Conservation (phyloP, 306 rosid genomes). For the Quercus parvula region DNA sequence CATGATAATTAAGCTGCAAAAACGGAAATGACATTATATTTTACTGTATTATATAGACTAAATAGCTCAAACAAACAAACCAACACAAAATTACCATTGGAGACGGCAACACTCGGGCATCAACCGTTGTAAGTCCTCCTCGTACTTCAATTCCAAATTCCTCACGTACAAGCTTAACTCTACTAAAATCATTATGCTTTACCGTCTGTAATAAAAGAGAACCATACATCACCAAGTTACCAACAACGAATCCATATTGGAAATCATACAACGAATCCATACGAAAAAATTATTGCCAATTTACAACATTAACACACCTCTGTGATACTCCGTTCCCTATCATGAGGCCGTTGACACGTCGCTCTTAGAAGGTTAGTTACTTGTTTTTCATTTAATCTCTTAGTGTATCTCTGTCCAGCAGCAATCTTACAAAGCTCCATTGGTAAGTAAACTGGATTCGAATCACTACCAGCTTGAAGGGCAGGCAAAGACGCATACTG, state of each 20-base stretch:
- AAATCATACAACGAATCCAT: neutral
- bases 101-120: slow-evolving; percentile 48
- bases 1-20: slow-evolving; percentile 63
- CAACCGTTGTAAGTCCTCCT: slow-evolving; percentile 8
- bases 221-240: neutral
- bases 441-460: slow-evolving; percentile 38
- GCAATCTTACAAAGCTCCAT: slow-evolving; percentile 55
- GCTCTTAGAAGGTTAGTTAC: slow-evolving; percentile 37
- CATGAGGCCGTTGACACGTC: slow-evolving; percentile 37
- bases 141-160: slow-evolving; percentile 40
- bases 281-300: neutral
- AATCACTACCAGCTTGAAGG: slow-evolving; percentile 46
- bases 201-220: slow-evolving; percentile 17
- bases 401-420: slow-evolving; percentile 46
- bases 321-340: neutral
- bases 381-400: slow-evolving; percentile 37
- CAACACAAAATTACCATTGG: slow-evolving; percentile 27
- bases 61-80: neutral
- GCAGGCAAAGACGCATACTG: slow-evolving; percentile 49
- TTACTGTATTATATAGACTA: too few species aligned
- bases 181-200: neutral
- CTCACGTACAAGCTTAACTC: neutral
- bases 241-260: neutral
- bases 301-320: neutral
- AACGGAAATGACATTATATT: neutral